Percentiles rank a stretch among this genome's conserved stretches.
phyloP scores from a whole-genome alignment of 805 yeast species.

The Teunomyces funiuensis region DNA sequence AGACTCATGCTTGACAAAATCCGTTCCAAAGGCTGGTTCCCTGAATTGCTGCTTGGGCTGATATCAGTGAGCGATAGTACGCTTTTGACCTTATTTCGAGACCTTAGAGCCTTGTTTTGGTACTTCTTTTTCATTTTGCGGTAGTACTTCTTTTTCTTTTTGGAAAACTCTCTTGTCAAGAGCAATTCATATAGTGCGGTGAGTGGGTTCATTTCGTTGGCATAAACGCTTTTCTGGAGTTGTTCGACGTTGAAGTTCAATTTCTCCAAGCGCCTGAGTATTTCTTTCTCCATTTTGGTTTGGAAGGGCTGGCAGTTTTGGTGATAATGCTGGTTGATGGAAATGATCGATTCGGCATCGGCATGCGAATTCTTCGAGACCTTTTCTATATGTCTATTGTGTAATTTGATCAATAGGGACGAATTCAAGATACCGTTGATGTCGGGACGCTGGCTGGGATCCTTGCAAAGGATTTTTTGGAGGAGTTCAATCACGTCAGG shows the following conservation, averaged over 20 bases:
- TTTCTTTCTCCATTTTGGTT: constrained; percentile 59
- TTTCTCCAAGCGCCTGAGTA: constrained; percentile 58
- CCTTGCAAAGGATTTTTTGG: constrained; percentile 57
- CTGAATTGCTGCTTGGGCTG: constrained; percentile 13
- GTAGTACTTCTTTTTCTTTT: constrained; percentile 32
- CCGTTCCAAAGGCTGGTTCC: constrained; percentile 37
- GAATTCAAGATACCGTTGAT: constrained; percentile 38
- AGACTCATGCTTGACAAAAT: constrained; percentile 39
- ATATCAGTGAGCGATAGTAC: constrained; percentile 37
- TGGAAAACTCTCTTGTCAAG: constrained; percentile 49
- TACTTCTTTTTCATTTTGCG: constrained; percentile 32
- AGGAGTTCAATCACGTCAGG: constrained; percentile 53
- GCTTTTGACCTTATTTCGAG: constrained; percentile 35
- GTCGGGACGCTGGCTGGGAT: constrained; percentile 61
- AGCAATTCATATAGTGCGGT: constrained; percentile 75
- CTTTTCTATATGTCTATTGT: constrained; percentile 25
- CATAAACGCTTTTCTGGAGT: constrained; percentile 55
- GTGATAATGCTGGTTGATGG: constrained; percentile 40
- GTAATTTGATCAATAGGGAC: constrained; percentile 32
- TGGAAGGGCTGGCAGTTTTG: constrained; percentile 44
- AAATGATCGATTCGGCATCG: constrained; percentile 38
- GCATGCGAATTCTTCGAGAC: constrained; percentile 17
- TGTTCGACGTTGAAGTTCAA: constrained; percentile 64
- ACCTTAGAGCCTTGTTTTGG: constrained; percentile 29
- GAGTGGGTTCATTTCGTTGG: constrained; percentile 64